A percentile compares a stretch with the other conserved stretches of the same genome.
Conservation (phyloP, 2,329 filamentous ascomycete genomes). For the Davidsoniella virescens region DNA sequence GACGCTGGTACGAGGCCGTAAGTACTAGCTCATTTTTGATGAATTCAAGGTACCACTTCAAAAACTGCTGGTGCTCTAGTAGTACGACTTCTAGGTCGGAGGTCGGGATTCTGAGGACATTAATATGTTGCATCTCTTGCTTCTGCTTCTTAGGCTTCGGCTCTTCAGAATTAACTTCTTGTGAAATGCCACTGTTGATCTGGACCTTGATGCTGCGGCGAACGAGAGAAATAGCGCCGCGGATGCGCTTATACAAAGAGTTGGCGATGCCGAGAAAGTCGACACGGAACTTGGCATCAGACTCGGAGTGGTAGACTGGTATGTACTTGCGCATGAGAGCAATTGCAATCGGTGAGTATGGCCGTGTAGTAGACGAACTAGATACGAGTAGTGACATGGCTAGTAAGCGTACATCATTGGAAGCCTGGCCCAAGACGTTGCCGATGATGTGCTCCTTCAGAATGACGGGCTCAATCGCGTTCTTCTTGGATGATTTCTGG, state of each 20-base stretch:
- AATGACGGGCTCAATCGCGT: constrained; percentile 17
- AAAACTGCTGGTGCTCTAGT: constrained; percentile 42
- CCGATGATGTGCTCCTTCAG: constrained; percentile 31
- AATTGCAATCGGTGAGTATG: constrained; percentile 49
- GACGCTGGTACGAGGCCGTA: constrained; percentile 77
- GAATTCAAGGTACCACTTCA: constrained; percentile 61
- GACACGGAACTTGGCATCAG: constrained; percentile 72
- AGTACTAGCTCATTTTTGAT: constrained; percentile 58
- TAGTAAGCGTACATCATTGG: constrained; percentile 55
- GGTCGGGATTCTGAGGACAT: constrained; percentile 25
- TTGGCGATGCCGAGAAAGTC: constrained; percentile 62
- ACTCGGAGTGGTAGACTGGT: constrained; percentile 60
- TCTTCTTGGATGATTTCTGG: constrained; percentile 12
- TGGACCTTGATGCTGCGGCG: constrained; percentile 25
- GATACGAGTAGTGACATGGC: constrained; percentile 66
- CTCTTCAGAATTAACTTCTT: constrained; percentile 18
- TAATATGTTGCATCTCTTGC: constrained; percentile 23
- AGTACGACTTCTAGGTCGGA: constrained; percentile 24
- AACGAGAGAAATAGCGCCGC: constrained; percentile 45
- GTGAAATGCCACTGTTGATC: constrained; percentile 20
- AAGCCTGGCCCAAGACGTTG: constrained; percentile 36
- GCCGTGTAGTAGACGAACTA: constrained; percentile 57
- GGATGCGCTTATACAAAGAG: constrained; percentile 59
- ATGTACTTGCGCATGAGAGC: constrained; percentile 48
- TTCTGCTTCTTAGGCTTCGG: constrained; percentile 15